Base-by-base conservation (phyloP, 2,329 filamentous ascomycete species). In the Aspergillus pseudonomiae region DNA sequence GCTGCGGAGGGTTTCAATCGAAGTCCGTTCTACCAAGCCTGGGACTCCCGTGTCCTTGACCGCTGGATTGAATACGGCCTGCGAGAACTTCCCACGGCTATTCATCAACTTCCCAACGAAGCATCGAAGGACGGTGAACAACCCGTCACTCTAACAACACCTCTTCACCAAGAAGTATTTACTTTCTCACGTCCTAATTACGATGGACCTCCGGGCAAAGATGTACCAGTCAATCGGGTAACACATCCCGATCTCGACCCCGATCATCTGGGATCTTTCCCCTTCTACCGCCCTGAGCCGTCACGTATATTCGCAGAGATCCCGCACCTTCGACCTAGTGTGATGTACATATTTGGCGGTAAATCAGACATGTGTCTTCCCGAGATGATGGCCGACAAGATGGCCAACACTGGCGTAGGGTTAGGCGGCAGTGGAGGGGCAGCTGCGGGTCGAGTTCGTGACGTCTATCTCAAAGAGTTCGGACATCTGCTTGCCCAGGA, bases 401-500 rank as follows among this genome's bases (percentile, higher is more conserved):
- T 83, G 55, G 67, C 75, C 1, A 81, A 73, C 46, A 73, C 82
- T 48, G 73, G 81, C 43, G 64, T 70, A 36, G 69, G 81, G 46
- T 24, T 79, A 56, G 75, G 83, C 32, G 74, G 82, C 52, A 74
- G 78, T 68, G 79, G 79, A 26, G 78, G 77, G 86, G 92, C 21
- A 86, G 90, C 55, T n/a, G 84, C 85, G 14, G 92, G 91, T 0
- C 82, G 88, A 53, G 93, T 97, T 2, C 83, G 82, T 61, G 84
- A 88, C 67, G 84, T 91, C 6, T 81, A 87, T 19, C 78, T 95
- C 9, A 79, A 89, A 32, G 85, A 84, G 0, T 82, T 84, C 6
- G 93, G 94, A 0, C 94, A 98, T 77, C 77, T 97, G 48, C 86
- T 97, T 32, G 90, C 94, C 0, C 91, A 97, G 86, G 93, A 97